Evolutionary conservation across 768 basidiomycete genomes (phyloP).

Genomic region (Chalciporus sphaerocephalus): DNA sequence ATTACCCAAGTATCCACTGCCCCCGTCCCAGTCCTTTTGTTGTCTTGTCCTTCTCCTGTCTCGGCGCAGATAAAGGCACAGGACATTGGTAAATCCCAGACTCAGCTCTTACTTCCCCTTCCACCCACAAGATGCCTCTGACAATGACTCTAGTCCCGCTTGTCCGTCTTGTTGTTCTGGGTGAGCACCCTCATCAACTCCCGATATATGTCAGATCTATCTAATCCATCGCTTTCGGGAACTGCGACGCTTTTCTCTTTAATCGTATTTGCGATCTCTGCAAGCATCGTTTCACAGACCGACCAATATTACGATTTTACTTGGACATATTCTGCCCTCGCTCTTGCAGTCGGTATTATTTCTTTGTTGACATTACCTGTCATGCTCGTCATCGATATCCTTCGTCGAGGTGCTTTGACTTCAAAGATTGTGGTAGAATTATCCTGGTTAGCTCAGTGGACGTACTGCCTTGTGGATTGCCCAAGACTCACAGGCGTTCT

Average conservation of each 20-base stretch:
- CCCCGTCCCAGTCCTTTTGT: no score
- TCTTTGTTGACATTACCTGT: constrained; percentile 29
- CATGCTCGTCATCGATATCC: constrained; percentile 34
- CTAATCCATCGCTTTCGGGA: constrained; percentile 6
- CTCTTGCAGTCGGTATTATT: constrained; percentile 25
- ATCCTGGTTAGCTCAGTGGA: constrained; percentile 33
- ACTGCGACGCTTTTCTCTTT: constrained; percentile 22
- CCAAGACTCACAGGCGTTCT: not conserved
- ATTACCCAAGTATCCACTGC: no score
- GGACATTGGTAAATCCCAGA: not conserved
- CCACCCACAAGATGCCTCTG: not conserved
- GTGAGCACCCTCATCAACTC: constrained; percentile 8
- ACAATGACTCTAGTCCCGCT: constrained; percentile 14
- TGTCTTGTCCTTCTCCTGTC: not conserved
- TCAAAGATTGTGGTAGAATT: constrained; percentile 39
- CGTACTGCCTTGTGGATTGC: not conserved
- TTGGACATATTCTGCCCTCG: constrained; percentile 24
- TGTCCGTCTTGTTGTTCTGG: constrained; percentile 20
- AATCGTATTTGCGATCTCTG: constrained; percentile 31
- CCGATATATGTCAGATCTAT: not conserved
- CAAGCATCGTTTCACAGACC: constrained; percentile 23
- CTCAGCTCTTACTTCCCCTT: not conserved
- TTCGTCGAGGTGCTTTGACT: constrained; percentile 35
- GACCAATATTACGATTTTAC: constrained; percentile 6
- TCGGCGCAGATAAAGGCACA: constrained; percentile 13